Evolutionary conservation across 441 rosid genomes (phyloP).

Genomic region (Euphorbia corollata): DNA sequence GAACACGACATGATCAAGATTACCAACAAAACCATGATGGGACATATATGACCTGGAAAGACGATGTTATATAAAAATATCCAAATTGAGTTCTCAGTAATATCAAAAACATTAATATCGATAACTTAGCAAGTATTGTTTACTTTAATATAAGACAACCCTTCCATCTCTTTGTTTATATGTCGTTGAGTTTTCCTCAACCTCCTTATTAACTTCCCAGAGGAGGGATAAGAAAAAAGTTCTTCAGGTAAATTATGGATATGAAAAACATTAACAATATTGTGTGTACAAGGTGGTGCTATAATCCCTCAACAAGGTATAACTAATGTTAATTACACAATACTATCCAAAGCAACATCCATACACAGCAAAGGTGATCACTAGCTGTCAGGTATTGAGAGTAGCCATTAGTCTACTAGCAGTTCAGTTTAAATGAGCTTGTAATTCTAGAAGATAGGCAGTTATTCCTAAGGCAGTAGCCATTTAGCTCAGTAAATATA

Average conservation of each 20-base stretch:
- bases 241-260: background rate
- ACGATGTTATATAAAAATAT: background rate
- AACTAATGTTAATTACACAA: background rate
- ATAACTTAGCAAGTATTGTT: background rate
- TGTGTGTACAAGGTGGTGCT: background rate
- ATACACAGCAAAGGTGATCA: background rate
- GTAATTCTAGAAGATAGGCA: too few species aligned
- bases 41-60: background rate
- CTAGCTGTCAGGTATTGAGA: too few species aligned
- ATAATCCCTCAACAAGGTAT: background rate
- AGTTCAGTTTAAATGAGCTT: too few species aligned
- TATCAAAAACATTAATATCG: background rate
- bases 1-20: background rate
- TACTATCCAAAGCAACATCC: conserved; percentile 2
- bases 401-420: too few species aligned
- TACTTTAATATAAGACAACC: background rate
- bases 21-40: conserved; percentile 3
- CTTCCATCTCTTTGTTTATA: background rate
- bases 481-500: too few species aligned
- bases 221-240: background rate
- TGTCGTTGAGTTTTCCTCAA: background rate
- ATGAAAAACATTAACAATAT: background rate
- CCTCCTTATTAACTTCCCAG: background rate
- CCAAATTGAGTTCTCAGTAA: background rate
- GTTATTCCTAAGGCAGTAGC: too few species aligned